Percentiles rank a stretch among this genome's conserved stretches.
Conservation (phyloP, 495 filamentous ascomycete species). For the Penicillium simplicissimum region DNA sequence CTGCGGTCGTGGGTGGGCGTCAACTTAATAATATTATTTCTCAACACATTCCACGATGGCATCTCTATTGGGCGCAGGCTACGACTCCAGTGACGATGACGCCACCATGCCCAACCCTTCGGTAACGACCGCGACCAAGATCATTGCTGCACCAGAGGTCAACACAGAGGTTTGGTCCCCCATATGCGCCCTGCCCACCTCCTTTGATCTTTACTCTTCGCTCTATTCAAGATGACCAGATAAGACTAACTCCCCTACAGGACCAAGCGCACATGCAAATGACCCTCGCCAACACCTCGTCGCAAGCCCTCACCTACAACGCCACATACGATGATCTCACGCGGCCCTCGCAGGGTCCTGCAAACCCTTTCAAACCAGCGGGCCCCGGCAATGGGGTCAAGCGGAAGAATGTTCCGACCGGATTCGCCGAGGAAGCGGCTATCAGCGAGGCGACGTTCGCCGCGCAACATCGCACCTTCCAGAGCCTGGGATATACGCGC, state of each 20-base stretch:
- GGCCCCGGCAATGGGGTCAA: constrained; percentile 61
- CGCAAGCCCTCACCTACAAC: constrained; percentile 56
- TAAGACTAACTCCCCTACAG: constrained; percentile 46
- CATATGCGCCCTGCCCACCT: constrained; percentile 4
- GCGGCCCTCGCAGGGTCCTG: constrained; percentile 68
- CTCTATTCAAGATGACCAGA: constrained; percentile 12
- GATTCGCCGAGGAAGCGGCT: constrained; percentile 81
- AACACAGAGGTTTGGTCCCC: constrained; percentile 64
- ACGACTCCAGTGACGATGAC: constrained; percentile 59
- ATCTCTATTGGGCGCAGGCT: constrained; percentile 48
- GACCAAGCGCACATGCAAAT: constrained; percentile 58
- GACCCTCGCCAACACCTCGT: constrained; percentile 57
- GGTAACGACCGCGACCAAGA: constrained; percentile 39
- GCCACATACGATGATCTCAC: constrained; percentile 73
- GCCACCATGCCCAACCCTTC: constrained; percentile 24
- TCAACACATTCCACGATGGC: constrained; percentile 38
- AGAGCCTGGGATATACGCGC: constrained; percentile 61
- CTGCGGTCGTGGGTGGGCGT: constrained; percentile 11
- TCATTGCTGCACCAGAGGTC: constrained; percentile 59
- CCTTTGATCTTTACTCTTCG: not conserved
- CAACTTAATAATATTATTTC: not conserved
- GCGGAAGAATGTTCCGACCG: constrained; percentile 89
- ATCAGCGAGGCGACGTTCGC: constrained; percentile 89
- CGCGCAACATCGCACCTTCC: constrained; percentile 74
- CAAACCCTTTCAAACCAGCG: constrained; percentile 74